phyloP scores from a whole-genome alignment of 306 rosid species.

The Prunus campanulata region DNA sequence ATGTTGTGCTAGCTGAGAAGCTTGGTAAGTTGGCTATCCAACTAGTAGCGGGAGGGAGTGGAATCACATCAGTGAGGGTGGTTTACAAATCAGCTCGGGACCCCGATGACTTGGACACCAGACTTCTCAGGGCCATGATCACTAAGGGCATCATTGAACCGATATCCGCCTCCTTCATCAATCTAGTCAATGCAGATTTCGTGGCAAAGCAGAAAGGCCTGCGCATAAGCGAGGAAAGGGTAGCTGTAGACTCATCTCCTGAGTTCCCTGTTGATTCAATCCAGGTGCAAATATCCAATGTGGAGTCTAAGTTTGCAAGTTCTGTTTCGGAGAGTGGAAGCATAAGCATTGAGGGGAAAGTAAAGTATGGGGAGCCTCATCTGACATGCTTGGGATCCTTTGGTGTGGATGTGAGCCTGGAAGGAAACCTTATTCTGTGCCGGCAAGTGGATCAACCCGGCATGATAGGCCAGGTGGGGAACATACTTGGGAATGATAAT shows the following conservation, averaged over 20 bases:
- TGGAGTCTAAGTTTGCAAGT: conserved; percentile 74
- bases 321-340: conserved; percentile 52
- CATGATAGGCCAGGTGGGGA: conserved; percentile 85
- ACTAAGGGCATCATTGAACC: conserved; percentile 87
- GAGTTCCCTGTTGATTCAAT: conserved; percentile 73
- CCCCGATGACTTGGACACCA: conserved; percentile 80
- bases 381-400: conserved; percentile 65
- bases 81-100: conserved; percentile 56
- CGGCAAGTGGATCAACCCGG: conserved; percentile 89
- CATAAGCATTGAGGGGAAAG: conserved; percentile 79
- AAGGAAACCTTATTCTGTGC: conserved; percentile 80
- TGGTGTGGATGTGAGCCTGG: conserved; percentile 79
- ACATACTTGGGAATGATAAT: conserved; percentile 57
- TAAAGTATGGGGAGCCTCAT: conserved; percentile 72
- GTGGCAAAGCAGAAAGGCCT: conserved; percentile 81
- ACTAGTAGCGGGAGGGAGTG: conserved; percentile 69
- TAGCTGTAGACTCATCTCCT: conserved; percentile 47
- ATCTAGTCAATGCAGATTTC: conserved; percentile 86
- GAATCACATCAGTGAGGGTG: conserved; percentile 60
- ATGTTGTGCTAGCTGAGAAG: conserved; percentile 72
- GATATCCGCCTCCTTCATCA: conserved; percentile 62
- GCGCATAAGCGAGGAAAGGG: conserved; percentile 71
- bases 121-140: conserved; percentile 92
- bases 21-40: conserved; percentile 77
- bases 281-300: conserved; percentile 56